Evolutionary conservation across 305 asterid genomes (phyloP).

Genomic region (Ajuga reptans): DNA sequence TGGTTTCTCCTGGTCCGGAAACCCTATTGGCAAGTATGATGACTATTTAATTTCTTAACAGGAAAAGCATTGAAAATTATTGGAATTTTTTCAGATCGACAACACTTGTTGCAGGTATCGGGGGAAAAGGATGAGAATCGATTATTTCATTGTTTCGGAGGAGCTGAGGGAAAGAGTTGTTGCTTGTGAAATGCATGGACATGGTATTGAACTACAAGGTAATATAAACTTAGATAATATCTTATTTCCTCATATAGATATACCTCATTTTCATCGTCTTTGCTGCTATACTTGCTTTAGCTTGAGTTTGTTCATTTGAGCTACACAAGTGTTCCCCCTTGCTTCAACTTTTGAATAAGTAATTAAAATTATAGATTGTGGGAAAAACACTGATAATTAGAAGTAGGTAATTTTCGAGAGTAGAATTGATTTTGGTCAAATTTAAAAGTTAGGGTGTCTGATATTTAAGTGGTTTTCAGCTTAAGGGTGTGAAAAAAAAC

Average conservation of each 20-base stretch:
- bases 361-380: too few relatives aligned
- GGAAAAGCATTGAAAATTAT: not conserved
- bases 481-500: too few relatives aligned
- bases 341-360: too few relatives aligned
- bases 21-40: conserved; percentile 85
- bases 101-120: conserved; percentile 56
- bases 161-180: conserved; percentile 57
- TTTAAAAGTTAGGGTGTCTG: too few relatives aligned
- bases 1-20: conserved; percentile 97
- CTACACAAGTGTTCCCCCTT: too few relatives aligned
- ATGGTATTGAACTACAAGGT: conserved; percentile 80
- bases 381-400: too few relatives aligned
- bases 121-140: conserved; percentile 96
- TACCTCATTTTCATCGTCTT: not conserved
- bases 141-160: conserved; percentile 71
- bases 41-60: not conserved
- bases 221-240: not conserved
- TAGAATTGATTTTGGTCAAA: too few relatives aligned
- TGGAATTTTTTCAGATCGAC: not conserved
- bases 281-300: not conserved
- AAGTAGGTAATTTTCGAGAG: too few relatives aligned
- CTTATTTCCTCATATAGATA: not conserved
- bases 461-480: too few relatives aligned
- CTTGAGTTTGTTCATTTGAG: not conserved
- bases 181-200: conserved; percentile 74